Conservation (phyloP, 108 stramenopile species). For the Thalassiosira profunda region DNA sequence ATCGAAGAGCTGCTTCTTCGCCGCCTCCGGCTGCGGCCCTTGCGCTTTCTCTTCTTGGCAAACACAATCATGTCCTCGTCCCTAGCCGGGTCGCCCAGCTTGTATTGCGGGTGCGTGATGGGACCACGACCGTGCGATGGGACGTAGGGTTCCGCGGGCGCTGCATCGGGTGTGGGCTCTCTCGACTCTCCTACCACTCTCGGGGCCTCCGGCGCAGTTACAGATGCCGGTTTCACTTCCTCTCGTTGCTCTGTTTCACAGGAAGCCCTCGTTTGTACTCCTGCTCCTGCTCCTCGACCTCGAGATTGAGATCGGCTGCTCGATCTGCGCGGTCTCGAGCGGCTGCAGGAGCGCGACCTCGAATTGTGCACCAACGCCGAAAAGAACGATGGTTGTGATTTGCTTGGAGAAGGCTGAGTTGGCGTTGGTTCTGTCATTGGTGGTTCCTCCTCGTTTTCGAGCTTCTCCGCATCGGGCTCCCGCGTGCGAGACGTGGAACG, state of each 20-base stretch:
- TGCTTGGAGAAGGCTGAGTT: too few relatives aligned
- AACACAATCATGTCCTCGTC: slow-evolving; percentile 39
- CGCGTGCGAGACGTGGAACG: neutral
- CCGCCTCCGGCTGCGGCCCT: slow-evolving; percentile 3
- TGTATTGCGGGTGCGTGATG: slow-evolving; percentile 27
- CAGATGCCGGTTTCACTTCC: neutral
- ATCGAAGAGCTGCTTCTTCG: neutral
- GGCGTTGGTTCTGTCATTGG: neutral
- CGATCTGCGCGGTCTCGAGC: neutral
- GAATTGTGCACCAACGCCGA: slow-evolving; percentile 20
- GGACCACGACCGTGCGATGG: slow-evolving; percentile 19
- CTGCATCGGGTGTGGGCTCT: neutral
- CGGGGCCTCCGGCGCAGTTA: neutral
- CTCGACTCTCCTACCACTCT: neutral
- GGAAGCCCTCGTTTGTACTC: neutral
- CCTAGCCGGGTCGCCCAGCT: slow-evolving; percentile 28
- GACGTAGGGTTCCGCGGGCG: neutral
- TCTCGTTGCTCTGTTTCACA: neutral
- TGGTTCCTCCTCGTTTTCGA: neutral
- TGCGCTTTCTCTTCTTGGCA: slow-evolving; percentile 2
- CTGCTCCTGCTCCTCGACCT: neutral
- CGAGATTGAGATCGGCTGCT: neutral
- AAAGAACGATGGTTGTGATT: slow-evolving; percentile 10
- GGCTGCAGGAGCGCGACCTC: neutral
- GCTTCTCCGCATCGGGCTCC: neutral